Conservation (phyloP, 768 basidiomycete genomes). For the Mycena haematopus region DNA sequence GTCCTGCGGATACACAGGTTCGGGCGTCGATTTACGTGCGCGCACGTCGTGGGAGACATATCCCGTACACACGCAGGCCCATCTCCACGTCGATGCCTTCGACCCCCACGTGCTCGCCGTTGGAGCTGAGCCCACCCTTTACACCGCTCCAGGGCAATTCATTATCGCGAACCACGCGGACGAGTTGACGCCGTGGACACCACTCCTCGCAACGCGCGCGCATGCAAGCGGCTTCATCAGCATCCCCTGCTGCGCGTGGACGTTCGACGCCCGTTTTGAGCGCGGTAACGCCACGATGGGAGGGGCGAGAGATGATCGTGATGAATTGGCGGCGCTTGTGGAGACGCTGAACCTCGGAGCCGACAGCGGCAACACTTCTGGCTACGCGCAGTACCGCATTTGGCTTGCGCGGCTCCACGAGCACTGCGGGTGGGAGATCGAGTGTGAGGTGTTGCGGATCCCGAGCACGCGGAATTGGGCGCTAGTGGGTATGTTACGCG, state of each 20-base stretch:
- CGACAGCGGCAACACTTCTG: constrained; percentile 63
- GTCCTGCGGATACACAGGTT: constrained; percentile 83
- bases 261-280: constrained; percentile 72
- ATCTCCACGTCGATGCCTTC: constrained; percentile 72
- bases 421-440: constrained; percentile 85
- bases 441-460: constrained; percentile 86
- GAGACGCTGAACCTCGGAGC: constrained; percentile 65
- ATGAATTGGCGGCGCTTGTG: constrained; percentile 34
- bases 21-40: constrained; percentile 86
- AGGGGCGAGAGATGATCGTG: constrained; percentile 20
- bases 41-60: constrained; percentile 87
- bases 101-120: constrained; percentile 56
- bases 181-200: constrained; percentile 95
- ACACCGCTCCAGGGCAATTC: constrained; percentile 60
- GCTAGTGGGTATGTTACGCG: constrained; percentile 68
- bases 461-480: constrained; percentile 96
- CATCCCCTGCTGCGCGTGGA: constrained; percentile 93
- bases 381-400: constrained; percentile 84
- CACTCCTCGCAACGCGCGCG: constrained; percentile 73
- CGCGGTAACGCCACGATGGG: constrained; percentile 44
- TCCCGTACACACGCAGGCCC: constrained; percentile 62
- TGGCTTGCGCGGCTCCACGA: constrained; percentile 81
- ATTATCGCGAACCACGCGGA: constrained; percentile 96
- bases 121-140: constrained; percentile 28
- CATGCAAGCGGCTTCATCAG: constrained; percentile 72